These are phyloP conservation scores for Dioscorea cayenensis DNA, from an alignment of 116 monocot genomes.

Conservation along the genomic window DNA sequence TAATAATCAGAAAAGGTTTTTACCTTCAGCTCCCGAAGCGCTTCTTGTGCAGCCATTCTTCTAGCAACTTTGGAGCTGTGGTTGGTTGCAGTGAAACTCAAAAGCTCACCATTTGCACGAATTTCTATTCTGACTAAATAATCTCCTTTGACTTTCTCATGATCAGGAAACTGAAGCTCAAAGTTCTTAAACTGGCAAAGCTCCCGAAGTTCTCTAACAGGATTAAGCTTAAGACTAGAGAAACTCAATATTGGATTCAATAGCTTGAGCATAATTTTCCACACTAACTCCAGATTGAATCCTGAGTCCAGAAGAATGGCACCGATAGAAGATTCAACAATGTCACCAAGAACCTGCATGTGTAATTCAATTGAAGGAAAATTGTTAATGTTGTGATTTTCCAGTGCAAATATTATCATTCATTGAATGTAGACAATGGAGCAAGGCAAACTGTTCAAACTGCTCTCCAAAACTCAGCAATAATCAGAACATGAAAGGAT, in stretches of 20 bases:
- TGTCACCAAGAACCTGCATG: conserved; percentile 81
- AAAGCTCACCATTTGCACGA: conserved; percentile 12
- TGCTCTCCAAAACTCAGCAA: neutral
- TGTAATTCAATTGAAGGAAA: neutral
- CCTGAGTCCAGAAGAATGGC: conserved; percentile 84
- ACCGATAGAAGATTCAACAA: conserved; percentile 88
- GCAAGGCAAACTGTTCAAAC: neutral
- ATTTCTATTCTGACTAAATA: conserved; percentile 51
- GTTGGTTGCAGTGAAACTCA: conserved; percentile 37
- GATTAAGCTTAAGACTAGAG: conserved; percentile 41
- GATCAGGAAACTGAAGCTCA: conserved; percentile 30
- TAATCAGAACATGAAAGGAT: neutral
- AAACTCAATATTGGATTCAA: conserved; percentile 49
- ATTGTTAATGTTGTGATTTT: too few species aligned
- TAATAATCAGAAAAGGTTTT: neutral
- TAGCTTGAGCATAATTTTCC: conserved; percentile 57
- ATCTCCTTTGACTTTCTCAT: conserved; percentile 23
- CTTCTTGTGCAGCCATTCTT: conserved; percentile 64
- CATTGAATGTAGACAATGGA: neutral
- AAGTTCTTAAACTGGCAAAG: conserved; percentile 65
- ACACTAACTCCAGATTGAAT: conserved; percentile 58
- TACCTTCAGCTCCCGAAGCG: conserved; percentile 74
- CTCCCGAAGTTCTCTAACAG: conserved; percentile 79
- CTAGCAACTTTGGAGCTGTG: conserved; percentile 65
- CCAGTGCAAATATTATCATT: neutral